phyloP scores from a whole-genome alignment of 2,329 filamentous ascomycete species.

The Trichoderma oligosporum region DNA sequence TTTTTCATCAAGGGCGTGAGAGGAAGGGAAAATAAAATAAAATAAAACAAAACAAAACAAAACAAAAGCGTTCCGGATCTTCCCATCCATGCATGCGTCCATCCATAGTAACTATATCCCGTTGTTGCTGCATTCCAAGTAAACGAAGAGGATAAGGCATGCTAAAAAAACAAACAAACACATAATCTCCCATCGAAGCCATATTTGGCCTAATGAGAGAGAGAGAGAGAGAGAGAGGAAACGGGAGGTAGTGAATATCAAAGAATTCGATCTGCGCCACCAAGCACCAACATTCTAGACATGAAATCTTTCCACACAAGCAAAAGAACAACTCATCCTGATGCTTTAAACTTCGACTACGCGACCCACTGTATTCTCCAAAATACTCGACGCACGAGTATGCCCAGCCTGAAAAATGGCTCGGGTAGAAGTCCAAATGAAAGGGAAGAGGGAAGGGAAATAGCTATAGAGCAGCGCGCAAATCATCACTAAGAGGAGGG shows the following conservation, averaged over 20 bases:
- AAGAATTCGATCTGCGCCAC: not conserved
- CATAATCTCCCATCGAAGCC: not conserved
- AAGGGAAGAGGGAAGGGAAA: constrained; percentile 46
- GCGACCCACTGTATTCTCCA: constrained; percentile 27
- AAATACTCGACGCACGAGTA: constrained; percentile 24
- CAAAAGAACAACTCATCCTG: not conserved
- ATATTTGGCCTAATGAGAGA: not conserved
- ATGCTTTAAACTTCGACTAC: constrained; percentile 27
- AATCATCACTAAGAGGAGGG: constrained; percentile 46
- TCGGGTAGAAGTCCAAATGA: constrained; percentile 34
- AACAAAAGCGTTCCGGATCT: not conserved
- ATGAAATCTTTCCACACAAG: too few relatives aligned
- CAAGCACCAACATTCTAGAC: not conserved
- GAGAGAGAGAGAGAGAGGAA: not conserved
- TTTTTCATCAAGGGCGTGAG: too few relatives aligned
- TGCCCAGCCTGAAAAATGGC: constrained; percentile 32
- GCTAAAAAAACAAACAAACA: not conserved
- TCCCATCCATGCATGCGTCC: not conserved
- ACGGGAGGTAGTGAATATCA: not conserved
- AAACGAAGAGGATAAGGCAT: too few relatives aligned
- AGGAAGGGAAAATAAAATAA: not conserved
- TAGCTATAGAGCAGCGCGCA: constrained; percentile 49
- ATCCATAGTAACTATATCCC: not conserved
- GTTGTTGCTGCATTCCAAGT: not conserved
- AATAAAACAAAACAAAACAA: not conserved